Evolutionary conservation across 192 early-diverging fungal genomes (phyloP), one percentile per base, ranked within the genome.

Genomic region (Funneliformis mosseae): DNA sequence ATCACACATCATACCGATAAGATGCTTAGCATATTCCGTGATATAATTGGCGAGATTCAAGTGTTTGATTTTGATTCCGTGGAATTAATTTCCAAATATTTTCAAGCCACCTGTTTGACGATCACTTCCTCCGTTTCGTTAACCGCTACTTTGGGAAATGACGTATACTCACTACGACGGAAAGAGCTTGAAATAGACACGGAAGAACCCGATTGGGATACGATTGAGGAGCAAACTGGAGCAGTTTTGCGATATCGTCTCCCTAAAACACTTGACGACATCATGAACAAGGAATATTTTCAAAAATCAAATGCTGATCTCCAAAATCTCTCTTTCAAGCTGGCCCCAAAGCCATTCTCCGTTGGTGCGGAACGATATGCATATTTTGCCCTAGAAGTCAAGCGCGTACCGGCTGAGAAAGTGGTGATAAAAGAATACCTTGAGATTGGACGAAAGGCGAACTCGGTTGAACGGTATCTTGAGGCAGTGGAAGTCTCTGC

Each of bases 311-410:
- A 74, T 23, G 18, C 50, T 42, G 33, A n/a, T n/a, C 0, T 21
- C n/a, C 42, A 59, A 50, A 74, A 27, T 8, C n/a, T 41, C 16
- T 48, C 18, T 18, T 74, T 27, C 33, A 74, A 74, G 50, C 21
- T 18, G 9, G 43, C 73, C 16, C 21, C 43, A 59, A 8, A 74
- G 23, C 73, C 73, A 59, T 74, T 74, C 45, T 74, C 73, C 25
- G 45, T 59, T 59, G 73, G 73, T 9, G 73, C 73, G 7, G 73
- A 74, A 59, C 43, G 73, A 55, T 74, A 74, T n/a, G 73, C 73
- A 74, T 74, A 74, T 50, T 74, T 27, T 74, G 73, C 23, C 59
- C 42, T 74, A 28, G n/a, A 74, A 10, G 33, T 33, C 33, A 21
- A 18, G 0, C 5, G 10, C 7, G 45, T 5, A n/a, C 5, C 46